phyloP scores from a whole-genome alignment of 192 early-diverging fungal species.

The Coemansia sp. region DNA sequence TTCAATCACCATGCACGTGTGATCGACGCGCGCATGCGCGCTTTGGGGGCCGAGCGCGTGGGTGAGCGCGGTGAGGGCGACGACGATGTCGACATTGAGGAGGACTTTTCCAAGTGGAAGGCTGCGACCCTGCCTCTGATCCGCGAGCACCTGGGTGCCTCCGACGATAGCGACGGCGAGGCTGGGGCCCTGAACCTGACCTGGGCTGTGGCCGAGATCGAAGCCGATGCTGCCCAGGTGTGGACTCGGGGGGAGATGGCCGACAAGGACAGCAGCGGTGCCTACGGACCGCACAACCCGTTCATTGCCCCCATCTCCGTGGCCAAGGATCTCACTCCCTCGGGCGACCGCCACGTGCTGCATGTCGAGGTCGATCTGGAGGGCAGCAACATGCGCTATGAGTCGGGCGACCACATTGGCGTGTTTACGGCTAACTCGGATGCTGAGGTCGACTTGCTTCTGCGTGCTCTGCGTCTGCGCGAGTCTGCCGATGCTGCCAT shows the following conservation, averaged over 20 bases:
- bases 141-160: slow-evolving; percentile 62
- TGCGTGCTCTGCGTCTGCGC: slow-evolving; percentile 57
- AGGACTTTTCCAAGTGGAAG: slow-evolving; percentile 96
- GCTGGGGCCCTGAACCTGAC: slow-evolving; percentile 45
- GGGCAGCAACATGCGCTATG: slow-evolving; percentile 78
- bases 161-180: slow-evolving; percentile 22
- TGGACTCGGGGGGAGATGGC: slow-evolving; percentile 38
- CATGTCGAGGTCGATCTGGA: slow-evolving; percentile 92
- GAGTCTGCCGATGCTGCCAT: slow-evolving; percentile 69
- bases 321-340: slow-evolving; percentile 65
- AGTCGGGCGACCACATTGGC: slow-evolving; percentile 93
- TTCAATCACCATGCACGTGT: slow-evolving; percentile 81
- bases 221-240: slow-evolving; percentile 48
- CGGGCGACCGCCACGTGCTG: slow-evolving; percentile 74
- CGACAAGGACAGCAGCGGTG: slow-evolving; percentile 18
- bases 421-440: slow-evolving; percentile 88
- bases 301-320: slow-evolving; percentile 64
- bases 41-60: slow-evolving; percentile 72
- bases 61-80: slow-evolving; percentile 90
- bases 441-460: slow-evolving; percentile 64
- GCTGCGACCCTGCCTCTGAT: slow-evolving; percentile 76
- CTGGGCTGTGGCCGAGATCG: slow-evolving; percentile 46
- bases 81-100: slow-evolving; percentile 94
- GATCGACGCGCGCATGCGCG: slow-evolving; percentile 62
- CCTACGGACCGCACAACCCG: slow-evolving; percentile 88